Evolutionary conservation across 495 filamentous ascomycete genomes (phyloP).

Genomic region (Pyrenopolyporus hunteri): DNA sequence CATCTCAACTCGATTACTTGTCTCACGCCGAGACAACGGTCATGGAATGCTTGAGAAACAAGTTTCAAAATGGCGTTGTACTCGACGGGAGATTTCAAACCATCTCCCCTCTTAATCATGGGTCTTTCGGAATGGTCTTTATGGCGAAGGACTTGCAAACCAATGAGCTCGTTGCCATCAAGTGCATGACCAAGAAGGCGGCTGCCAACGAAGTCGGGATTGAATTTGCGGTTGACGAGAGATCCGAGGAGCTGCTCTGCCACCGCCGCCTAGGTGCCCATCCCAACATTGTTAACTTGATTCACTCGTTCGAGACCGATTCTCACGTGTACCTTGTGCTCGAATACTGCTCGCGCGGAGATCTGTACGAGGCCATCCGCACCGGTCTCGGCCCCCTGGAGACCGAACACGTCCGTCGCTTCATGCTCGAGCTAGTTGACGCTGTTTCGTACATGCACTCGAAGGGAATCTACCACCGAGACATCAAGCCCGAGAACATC

Average conservation of each 20-base stretch:
- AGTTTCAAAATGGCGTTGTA: conserved; percentile 73
- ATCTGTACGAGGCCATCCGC: conserved; percentile 97
- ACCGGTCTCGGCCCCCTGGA: conserved; percentile 83
- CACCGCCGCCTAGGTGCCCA: conserved; percentile 80
- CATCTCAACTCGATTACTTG: conserved; percentile 30
- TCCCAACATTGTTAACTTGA: conserved; percentile 90
- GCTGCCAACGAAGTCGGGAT: conserved; percentile 58
- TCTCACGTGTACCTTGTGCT: conserved; percentile 89
- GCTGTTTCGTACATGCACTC: conserved; percentile 90
- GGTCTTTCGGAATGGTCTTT: conserved; percentile 98
- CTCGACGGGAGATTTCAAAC: conserved; percentile 88
- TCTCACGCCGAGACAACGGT: conserved; percentile 43
- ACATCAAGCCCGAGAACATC: conserved; percentile 99
- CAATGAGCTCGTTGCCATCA: conserved; percentile 84
- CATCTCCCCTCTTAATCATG: conserved; percentile 93
- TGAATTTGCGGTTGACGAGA: conserved; percentile 72
- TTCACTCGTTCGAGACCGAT: conserved; percentile 90
- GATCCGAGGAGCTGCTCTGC: conserved; percentile 84
- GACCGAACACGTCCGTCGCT: conserved; percentile 93
- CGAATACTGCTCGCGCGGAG: conserved; percentile 95
- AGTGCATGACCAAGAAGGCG: conserved; percentile 84
- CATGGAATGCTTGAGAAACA: conserved; percentile 83
- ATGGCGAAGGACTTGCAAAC: conserved; percentile 80
- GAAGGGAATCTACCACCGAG: conserved; percentile 92
- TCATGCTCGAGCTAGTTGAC: conserved; percentile 93